phyloP scores from a whole-genome alignment of 2,329 filamentous ascomycete species.

The Teratosphaeria gauchensis region DNA sequence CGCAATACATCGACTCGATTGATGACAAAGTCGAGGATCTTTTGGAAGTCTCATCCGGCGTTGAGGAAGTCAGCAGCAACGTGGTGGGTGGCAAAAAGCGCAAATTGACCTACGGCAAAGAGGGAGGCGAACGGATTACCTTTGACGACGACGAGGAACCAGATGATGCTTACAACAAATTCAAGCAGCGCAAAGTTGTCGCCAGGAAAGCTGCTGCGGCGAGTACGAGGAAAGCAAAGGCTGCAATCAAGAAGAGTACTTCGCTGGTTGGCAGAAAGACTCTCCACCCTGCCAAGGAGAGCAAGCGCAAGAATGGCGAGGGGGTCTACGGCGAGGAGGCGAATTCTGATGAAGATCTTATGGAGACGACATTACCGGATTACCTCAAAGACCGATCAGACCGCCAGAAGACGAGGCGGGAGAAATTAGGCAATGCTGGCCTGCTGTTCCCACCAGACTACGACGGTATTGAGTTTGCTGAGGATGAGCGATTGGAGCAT shows the following conservation, averaged over 20 bases:
- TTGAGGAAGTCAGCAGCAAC: not conserved
- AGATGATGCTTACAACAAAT: conserved; percentile 51
- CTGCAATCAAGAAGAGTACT: conserved; percentile 28
- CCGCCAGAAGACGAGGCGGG: conserved; percentile 56
- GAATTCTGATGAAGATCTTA: conserved; percentile 42
- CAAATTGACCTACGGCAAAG: conserved; percentile 2
- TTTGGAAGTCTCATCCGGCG: conserved; percentile 11
- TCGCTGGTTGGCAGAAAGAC: conserved; percentile 28
- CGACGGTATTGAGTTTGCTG: conserved; percentile 65
- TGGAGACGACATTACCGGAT: conserved; percentile 56
- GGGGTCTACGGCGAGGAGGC: conserved; percentile 22
- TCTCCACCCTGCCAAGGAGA: conserved; percentile 6
- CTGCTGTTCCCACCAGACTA: conserved; percentile 71
- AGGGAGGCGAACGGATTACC: conserved; percentile 10
- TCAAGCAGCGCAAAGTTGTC: conserved; percentile 49
- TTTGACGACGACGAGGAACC: conserved; percentile 44
- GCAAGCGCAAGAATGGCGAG: conserved; percentile 2
- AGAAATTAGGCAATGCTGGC: conserved; percentile 54
- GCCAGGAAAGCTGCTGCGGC: conserved; percentile 45
- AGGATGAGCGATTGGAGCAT: conserved; percentile 53
- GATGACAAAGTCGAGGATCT: conserved; percentile 2
- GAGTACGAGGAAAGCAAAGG: conserved; percentile 40
- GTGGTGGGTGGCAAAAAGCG: conserved; percentile 2
- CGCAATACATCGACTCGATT: conserved; percentile 12
- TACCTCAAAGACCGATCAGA: conserved; percentile 61